phyloP scores from a whole-genome alignment of 2,329 filamentous ascomycete genomes.

The Metarhizium brunneum region DNA sequence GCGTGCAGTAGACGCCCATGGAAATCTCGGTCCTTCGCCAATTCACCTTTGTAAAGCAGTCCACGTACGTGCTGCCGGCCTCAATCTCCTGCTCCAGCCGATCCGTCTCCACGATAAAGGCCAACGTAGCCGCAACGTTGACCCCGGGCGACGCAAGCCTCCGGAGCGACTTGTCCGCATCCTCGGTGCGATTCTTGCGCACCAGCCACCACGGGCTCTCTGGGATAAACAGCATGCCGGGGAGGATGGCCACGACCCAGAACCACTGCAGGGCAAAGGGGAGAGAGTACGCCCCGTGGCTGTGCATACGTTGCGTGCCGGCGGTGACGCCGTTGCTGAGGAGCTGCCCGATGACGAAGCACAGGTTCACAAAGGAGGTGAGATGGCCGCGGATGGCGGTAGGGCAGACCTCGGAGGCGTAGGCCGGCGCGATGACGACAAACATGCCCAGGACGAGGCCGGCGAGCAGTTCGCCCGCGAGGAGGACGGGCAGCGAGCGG shows the following conservation, averaged over 20 bases:
- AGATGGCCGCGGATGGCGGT: constrained; percentile 30
- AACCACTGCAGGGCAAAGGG: constrained; percentile 37
- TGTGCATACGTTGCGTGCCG: constrained; percentile 10
- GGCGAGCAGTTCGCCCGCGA: constrained; percentile 37
- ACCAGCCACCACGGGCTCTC: constrained; percentile 42
- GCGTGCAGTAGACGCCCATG: constrained; percentile 32
- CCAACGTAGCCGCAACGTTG: constrained; percentile 30
- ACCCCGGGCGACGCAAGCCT: constrained; percentile 34
- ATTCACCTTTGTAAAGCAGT: constrained; percentile 35
- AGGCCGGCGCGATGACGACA: constrained; percentile 30
- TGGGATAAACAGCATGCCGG: constrained; percentile 34
- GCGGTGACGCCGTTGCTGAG: constrained; percentile 34
- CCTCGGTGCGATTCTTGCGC: constrained; percentile 25
- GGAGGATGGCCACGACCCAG: constrained; percentile 29
- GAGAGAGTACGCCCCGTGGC: constrained; percentile 27
- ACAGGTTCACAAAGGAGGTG: constrained; percentile 33
- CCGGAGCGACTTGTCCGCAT: constrained; percentile 35
- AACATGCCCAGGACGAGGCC: constrained; percentile 34
- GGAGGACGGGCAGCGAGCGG: constrained; percentile 26
- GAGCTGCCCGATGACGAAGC: constrained; percentile 36
- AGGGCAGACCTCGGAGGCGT: constrained; percentile 35
- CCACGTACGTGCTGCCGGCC: constrained; percentile 25
- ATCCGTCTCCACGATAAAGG: constrained; percentile 37
- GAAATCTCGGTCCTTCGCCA: constrained; percentile 31
- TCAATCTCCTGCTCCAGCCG: constrained; percentile 25